phyloP scores from a whole-genome alignment of 2,329 filamentous ascomycete genomes.

The Rutstroemia sp. region DNA sequence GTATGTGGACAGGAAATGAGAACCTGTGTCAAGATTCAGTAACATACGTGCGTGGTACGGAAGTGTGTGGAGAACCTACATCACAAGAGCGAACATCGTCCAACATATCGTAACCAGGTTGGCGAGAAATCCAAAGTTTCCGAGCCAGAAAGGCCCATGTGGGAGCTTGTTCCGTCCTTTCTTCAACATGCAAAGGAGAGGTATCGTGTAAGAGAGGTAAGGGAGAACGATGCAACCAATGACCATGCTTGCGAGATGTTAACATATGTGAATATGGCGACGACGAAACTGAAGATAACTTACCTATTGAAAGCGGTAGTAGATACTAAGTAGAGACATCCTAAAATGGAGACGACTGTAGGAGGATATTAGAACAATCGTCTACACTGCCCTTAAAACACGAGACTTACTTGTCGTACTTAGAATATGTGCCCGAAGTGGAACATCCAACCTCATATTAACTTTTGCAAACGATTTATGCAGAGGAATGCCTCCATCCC shows the following conservation, averaged over 20 bases:
- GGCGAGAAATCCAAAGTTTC: slow-evolving; percentile 48
- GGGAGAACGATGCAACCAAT: slow-evolving; percentile 8
- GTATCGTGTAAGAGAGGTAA: slow-evolving; percentile 4
- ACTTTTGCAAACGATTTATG: slow-evolving; percentile 2
- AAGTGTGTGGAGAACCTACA: slow-evolving; percentile 31
- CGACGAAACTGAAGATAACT: background rate
- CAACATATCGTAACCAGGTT: slow-evolving; percentile 51
- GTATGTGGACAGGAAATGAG: slow-evolving; percentile 5
- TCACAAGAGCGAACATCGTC: slow-evolving; percentile 49
- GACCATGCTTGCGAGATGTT: slow-evolving; percentile 1
- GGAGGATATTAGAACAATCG: too few relatives aligned
- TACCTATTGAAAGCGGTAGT: slow-evolving; percentile 9
- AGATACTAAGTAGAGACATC: slow-evolving; percentile 1
- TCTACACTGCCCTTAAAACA: too few relatives aligned
- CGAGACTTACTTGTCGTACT: background rate
- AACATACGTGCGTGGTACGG: background rate
- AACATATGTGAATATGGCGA: background rate
- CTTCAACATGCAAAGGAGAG: slow-evolving; percentile 29
- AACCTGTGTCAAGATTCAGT: background rate
- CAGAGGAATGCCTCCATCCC: slow-evolving; percentile 7
- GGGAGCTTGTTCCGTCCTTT: slow-evolving; percentile 48
- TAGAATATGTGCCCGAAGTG: slow-evolving; percentile 6
- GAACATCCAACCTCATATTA: slow-evolving; percentile 3
- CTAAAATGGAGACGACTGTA: slow-evolving; percentile 2
- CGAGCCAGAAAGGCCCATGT: slow-evolving; percentile 48